Base-by-base conservation (phyloP, 2,329 filamentous ascomycete species). In the Talaromyces albobiverticillius region DNA sequence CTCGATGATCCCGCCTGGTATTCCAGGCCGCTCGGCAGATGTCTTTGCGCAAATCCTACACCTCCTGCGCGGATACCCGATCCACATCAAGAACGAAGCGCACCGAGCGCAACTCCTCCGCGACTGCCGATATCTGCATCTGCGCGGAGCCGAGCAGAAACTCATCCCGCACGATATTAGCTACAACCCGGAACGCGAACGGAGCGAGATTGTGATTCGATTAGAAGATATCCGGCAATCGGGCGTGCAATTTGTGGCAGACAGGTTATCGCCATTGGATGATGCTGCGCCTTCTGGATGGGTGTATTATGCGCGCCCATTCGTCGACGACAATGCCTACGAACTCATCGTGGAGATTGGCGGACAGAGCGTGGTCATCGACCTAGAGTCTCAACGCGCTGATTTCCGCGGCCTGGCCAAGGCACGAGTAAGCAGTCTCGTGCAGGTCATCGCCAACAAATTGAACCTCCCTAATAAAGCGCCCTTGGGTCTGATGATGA, bases 51-150 rank as follows among this genome's bases (percentile, higher is more conserved):
- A 97, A 65, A 76, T 97, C 4, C 74, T 96, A 11, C 88, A 90
- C 61, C 75, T 96, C 36, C 78, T 96, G 4, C 84, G 89, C 50
- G 93, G 93, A 3, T 96, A 96, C 68, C 86, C 89, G 0, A 72
- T 96, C 1, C 79, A 86, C 20, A 89, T 96, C 56, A 81, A 85
- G 51, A 81, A 86, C 67, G 88, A 92, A 59, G 78, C 81, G 2
- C 93, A 97, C 65, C 85, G 93, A 16, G 79, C 83, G 20, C 83
- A 88, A 55, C 79, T 97, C 3, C 76, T 97, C 1, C 82, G 89
- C 38, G 93, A 97, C 70, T 94, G 90, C 58, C 85, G 89, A 50
- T 97, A 96, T 70, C 96, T 93, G 70, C 90, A 96, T 68, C 86
- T 97, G 62, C 93, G 92, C 66, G 91, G 90, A 0, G 75, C 96